phyloP scores from a whole-genome alignment of 345 rosid genomes.

The Arabidopsis arenosa region DNA sequence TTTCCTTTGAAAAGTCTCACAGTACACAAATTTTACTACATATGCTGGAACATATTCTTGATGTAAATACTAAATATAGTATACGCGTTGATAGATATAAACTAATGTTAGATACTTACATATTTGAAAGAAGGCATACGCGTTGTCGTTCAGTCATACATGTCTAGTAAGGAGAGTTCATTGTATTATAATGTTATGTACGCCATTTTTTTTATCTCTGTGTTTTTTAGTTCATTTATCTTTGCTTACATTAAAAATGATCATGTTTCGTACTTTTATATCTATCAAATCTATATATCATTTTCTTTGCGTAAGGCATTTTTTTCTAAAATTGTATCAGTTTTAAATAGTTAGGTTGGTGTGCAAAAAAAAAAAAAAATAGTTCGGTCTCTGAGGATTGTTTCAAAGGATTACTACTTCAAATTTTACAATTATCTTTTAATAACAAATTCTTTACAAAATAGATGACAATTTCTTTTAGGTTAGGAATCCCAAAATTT shows the following conservation, averaged over 20 bases:
- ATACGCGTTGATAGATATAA: background rate
- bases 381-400: background rate
- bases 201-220: background rate
- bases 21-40: background rate
- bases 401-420: background rate
- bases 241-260: background rate
- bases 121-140: background rate
- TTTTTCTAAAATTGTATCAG: background rate
- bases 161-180: background rate
- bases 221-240: background rate
- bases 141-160: background rate
- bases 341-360: background rate
- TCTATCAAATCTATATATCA: background rate
- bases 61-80: background rate
- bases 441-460: background rate
- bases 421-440: background rate
- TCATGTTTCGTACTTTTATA: background rate
- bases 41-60: background rate
- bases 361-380: background rate
- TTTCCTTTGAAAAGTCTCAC: background rate
- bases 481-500: background rate
- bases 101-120: background rate
- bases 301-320: background rate
- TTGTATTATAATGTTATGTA: background rate
- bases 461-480: background rate